Evolutionary conservation across 148 eudicot species (phyloP), one percentile per base, ranked within the genome.

Genomic region (Vaccinium macrocarpon): DNA sequence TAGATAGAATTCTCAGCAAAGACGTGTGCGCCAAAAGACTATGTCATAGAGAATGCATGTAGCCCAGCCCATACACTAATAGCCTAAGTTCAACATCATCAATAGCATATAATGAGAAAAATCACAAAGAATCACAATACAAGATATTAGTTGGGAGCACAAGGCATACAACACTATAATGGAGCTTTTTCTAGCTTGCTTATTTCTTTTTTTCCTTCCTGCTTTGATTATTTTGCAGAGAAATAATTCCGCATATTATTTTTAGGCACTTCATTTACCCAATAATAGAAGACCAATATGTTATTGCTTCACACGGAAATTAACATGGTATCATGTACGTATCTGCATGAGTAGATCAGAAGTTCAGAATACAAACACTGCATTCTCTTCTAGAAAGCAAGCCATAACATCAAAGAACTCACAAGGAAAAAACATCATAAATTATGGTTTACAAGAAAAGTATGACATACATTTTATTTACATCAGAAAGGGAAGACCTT

Each of bases 401-500:
- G 59, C 15, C 62, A 19, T 5, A 48, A 13, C n/a, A 27, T 52
- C 46, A 78, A 0, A 78, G 25, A 14, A 19, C 8, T 10, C 10
- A 14, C 12, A 8, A 2, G n/a, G 23, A 9, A 19, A 21, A 61
- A 55, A 55, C 59, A 55, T 55, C 59, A 55, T 15, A 55, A 55
- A 55, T 16, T 13, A 76, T 12, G 18, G 59, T 11, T 2, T 25
- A 51, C 64, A 4, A 11, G 53, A 2, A 27, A 76, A 75, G 81
- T 14, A 64, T 6, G 59, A 77, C 81, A 2, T 64, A 77, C 70
- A 56, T 19, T 61, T 84, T 8, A 18, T 49, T 8, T 15, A 14
- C 81, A 84, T 64, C 76, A 77, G 6, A 66, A 68, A 27, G 3
- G 55, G 49, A 18, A 85, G 19, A 74, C n/a, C 29, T 70, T 16